These are phyloP conservation scores for Pseudognaphalium luteoalbum DNA, from an alignment of 129 eudicot species.

Conservation along the genomic window DNA sequence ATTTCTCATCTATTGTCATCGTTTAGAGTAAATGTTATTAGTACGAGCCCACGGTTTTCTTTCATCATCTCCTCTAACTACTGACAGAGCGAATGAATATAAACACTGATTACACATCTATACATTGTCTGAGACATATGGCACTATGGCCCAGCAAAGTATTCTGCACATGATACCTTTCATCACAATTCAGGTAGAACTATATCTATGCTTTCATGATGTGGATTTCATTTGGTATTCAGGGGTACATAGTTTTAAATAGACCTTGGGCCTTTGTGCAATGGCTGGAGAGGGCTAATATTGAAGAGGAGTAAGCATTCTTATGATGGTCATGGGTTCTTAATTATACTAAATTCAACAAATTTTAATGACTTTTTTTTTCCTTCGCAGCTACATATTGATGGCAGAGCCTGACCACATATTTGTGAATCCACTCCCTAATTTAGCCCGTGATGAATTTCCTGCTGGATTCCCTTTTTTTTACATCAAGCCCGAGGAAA, in stretches of 20 bases:
- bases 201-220: slow-evolving; percentile 9
- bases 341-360: neutral
- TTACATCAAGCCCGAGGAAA: slow-evolving; percentile 64
- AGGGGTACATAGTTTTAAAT: slow-evolving; percentile 73
- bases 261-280: slow-evolving; percentile 90
- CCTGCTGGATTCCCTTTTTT: slow-evolving; percentile 73
- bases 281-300: slow-evolving; percentile 64
- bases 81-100: neutral
- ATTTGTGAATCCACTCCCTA: slow-evolving; percentile 65
- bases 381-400: slow-evolving; percentile 53
- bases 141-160: too few relatives aligned
- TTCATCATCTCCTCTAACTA: neutral
- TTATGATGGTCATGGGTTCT: neutral
- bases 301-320: slow-evolving; percentile 65
- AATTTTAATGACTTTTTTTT: slow-evolving; percentile 19
- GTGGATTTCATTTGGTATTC: slow-evolving; percentile 33
- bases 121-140: neutral
- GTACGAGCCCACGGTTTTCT: neutral
- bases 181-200: neutral
- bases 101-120: neutral
- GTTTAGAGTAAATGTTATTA: neutral
- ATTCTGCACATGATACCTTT: slow-evolving; percentile 8
- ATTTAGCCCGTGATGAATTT: slow-evolving; percentile 57
- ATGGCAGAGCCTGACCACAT: slow-evolving; percentile 85
- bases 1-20: neutral